A percentile compares a stretch with the other conserved stretches of the same genome.
These are phyloP conservation scores for Colletotrichum euphorbiae DNA, from an alignment of 2,329 filamentous ascomycete species.

Conservation along the genomic window DNA sequence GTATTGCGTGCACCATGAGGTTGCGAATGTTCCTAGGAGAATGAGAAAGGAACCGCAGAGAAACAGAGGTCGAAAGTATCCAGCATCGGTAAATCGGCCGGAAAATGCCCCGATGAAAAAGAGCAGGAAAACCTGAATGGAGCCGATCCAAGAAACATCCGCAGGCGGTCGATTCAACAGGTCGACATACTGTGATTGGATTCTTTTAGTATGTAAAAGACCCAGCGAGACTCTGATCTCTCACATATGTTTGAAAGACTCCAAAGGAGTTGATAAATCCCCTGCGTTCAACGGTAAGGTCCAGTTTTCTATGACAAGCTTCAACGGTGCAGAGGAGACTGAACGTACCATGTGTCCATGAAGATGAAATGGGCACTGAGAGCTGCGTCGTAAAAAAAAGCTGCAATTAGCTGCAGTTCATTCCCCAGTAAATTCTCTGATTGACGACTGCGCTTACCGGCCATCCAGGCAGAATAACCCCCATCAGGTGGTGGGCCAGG, in stretches of 20 bases:
- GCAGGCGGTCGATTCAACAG: slow-evolving; percentile 49
- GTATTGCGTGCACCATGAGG: slow-evolving; percentile 55
- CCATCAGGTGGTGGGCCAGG: slow-evolving; percentile 35
- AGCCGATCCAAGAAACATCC: slow-evolving; percentile 58
- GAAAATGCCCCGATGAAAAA: slow-evolving; percentile 55
- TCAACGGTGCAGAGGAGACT: not conserved
- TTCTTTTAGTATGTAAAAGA: no score
- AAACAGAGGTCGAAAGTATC: slow-evolving; percentile 54
- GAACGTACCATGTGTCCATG: slow-evolving; percentile 35
- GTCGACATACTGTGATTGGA: slow-evolving; percentile 47
- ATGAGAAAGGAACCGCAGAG: slow-evolving; percentile 52
- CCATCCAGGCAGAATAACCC: slow-evolving; percentile 32
- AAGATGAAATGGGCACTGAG: slow-evolving; percentile 34
- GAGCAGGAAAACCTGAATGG: slow-evolving; percentile 56
- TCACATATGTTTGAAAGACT: slow-evolving; percentile 56
- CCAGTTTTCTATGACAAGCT: not conserved
- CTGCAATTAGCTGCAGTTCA: not conserved
- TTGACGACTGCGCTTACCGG: slow-evolving; percentile 15
- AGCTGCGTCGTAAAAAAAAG: not conserved
- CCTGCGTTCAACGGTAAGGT: slow-evolving; percentile 41
- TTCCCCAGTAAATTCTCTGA: not conserved
- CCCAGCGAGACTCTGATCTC: no score
- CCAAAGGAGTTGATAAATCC: slow-evolving; percentile 60
- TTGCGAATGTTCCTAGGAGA: slow-evolving; percentile 58
- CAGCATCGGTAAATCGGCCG: slow-evolving; percentile 58